Base-by-base conservation (phyloP, 345 rosid species). In the Moricandia arvensis region DNA sequence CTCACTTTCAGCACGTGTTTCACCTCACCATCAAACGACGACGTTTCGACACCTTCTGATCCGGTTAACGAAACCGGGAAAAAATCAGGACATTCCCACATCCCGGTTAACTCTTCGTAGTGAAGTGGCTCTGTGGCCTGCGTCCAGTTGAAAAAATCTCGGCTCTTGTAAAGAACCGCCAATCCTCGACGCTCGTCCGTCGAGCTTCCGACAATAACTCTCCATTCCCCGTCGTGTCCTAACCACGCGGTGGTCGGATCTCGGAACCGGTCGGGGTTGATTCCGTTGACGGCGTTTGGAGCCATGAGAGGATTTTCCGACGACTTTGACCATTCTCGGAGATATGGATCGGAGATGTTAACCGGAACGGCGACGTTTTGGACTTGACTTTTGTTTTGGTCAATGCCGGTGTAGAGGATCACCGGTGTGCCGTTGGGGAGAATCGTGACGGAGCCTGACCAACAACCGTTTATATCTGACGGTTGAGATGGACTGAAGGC, bases 71-170 rank as follows among this genome's bases (percentile, higher is more conserved):
- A 8, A 24, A 90, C 92, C 0, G 95, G 95, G 73, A 74, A 93
- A n/a, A 93, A 87, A 70, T 90, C 93, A 0, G 91, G 96, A 55
- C 97, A 91, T 71, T 93, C 97, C 98, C 98, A 91, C 89, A 88
- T 91, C 33, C 87, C 92, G 4, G 89, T 86, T 31, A 68, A 81
- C 7, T 75, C 49, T 5, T 72, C 84, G 8, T 86, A 88, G 66
- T 91, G 87, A 5, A 89, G 73, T 2, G 93, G 89, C 0, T 75
- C 69, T 0, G 59, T 8, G 0, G 90, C 75, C 31, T 78, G 51
- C 6, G 13, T 54, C 97, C 96, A 93, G 0, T n/a, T 54, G 10
- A 85, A 60, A 43, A 91, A 91, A 67, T 91, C 88, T 68, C 33
- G n/a, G 80, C 93, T 89, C 62, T n/a, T 80, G 71, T 82, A 89